These are phyloP conservation scores for Solanum chiquidenum DNA, from an alignment of 257 asterid genomes.

Conservation along the genomic window DNA sequence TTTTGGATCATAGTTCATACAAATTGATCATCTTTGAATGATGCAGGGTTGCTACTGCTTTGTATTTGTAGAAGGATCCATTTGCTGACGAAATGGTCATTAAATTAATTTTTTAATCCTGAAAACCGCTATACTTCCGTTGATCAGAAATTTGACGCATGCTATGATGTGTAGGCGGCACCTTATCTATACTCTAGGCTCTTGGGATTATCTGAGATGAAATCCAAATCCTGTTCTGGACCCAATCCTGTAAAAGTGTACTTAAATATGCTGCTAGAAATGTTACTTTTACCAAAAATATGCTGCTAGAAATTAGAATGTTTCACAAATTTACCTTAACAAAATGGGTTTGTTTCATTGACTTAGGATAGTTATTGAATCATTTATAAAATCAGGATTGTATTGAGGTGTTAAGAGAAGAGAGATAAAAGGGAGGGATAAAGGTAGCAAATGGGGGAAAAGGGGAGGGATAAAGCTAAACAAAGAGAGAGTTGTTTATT, in stretches of 20 bases:
- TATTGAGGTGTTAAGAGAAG: neutral
- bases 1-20: neutral
- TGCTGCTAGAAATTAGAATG: neutral
- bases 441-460: neutral
- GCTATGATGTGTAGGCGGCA: neutral
- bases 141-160: neutral
- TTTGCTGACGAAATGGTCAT: neutral
- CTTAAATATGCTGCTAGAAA: neutral
- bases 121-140: neutral
- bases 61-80: neutral
- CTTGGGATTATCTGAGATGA: neutral
- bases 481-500: neutral
- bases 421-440: neutral
- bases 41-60: neutral
- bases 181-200: neutral
- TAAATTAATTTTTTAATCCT: neutral
- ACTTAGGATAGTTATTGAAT: neutral
- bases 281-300: neutral
- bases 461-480: neutral
- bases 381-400: neutral
- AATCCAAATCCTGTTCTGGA: neutral
- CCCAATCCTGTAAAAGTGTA: neutral
- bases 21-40: neutral
- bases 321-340: neutral
- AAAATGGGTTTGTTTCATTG: neutral